Conservation (phyloP, 225 moss, liverwort and hornwort species). For the Ulota crispa region DNA sequence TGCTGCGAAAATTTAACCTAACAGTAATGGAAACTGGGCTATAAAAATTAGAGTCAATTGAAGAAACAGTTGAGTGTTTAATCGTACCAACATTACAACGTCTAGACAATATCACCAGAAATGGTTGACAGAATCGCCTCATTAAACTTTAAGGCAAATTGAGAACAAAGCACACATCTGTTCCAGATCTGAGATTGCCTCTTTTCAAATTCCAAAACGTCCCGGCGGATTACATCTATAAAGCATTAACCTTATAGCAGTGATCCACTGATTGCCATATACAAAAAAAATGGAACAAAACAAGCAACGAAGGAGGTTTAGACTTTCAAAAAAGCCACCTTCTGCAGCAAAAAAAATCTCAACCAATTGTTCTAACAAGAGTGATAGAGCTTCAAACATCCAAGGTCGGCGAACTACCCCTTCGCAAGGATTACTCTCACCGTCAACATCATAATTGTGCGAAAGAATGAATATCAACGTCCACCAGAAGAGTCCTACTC, state of each 20-base stretch:
- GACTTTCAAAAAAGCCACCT: background rate
- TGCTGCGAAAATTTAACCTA: too few relatives aligned
- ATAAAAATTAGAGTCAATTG: too few relatives aligned
- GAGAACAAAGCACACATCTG: too few relatives aligned
- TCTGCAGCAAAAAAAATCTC: background rate
- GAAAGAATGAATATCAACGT: conserved; percentile 4
- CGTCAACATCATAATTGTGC: background rate
- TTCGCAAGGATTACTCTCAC: background rate
- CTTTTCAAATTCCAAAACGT: background rate
- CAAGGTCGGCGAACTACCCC: background rate
- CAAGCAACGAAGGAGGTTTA: background rate
- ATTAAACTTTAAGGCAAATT: too few relatives aligned
- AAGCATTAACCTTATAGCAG: background rate
- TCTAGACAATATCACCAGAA: too few relatives aligned
- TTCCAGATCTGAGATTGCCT: background rate
- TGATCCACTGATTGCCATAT: background rate
- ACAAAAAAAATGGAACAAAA: background rate
- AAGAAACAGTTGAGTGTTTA: too few relatives aligned
- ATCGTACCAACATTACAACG: too few relatives aligned
- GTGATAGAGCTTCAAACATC: too few relatives aligned
- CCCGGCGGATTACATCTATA: background rate
- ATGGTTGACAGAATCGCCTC: too few relatives aligned
- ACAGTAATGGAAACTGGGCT: too few relatives aligned
- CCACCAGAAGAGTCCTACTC: background rate
- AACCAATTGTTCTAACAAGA: background rate